Evolutionary conservation across 148 eudicot species (phyloP).

Genomic region (Persicaria maculosa): DNA sequence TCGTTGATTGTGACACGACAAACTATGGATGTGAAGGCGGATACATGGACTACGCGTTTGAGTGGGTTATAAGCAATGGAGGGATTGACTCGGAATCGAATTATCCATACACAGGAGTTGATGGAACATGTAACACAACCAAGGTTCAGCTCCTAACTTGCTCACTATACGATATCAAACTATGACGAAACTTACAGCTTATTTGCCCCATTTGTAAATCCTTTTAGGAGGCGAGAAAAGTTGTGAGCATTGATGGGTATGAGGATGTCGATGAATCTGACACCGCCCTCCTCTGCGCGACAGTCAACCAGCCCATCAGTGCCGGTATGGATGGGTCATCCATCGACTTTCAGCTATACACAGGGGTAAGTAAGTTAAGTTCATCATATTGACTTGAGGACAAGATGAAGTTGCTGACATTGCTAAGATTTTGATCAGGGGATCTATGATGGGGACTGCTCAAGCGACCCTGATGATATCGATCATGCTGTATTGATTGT

Average conservation of each 20-base stretch:
- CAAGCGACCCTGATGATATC: conserved; percentile 44
- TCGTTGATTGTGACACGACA: conserved; percentile 40
- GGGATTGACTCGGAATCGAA: conserved; percentile 41
- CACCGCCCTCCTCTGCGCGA: conserved; percentile 41
- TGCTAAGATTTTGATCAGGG: conserved; percentile 30
- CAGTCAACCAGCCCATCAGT: conserved; percentile 45
- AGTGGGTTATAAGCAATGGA: conserved; percentile 48
- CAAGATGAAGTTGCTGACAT: not conserved
- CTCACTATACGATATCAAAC: not conserved
- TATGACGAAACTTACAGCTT: not conserved
- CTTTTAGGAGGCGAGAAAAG: conserved; percentile 29
- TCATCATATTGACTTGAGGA: not conserved
- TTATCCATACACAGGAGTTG: conserved; percentile 43
- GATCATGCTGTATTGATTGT: conserved; percentile 55
- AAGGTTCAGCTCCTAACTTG: conserved; percentile 27
- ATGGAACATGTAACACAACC: conserved; percentile 30
- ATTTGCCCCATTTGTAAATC: not conserved
- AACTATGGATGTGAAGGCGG: conserved; percentile 53
- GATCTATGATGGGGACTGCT: conserved; percentile 57
- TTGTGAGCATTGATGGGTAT: conserved; percentile 41
- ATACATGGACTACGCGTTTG: conserved; percentile 46
- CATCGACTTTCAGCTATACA: conserved; percentile 49
- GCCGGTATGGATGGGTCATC: conserved; percentile 49
- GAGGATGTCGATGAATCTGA: conserved; percentile 40
- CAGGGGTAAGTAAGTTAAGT: conserved; percentile 31